These are phyloP conservation scores for Erysimum pusillum DNA, from an alignment of 441 rosid species.

Conservation along the genomic window DNA sequence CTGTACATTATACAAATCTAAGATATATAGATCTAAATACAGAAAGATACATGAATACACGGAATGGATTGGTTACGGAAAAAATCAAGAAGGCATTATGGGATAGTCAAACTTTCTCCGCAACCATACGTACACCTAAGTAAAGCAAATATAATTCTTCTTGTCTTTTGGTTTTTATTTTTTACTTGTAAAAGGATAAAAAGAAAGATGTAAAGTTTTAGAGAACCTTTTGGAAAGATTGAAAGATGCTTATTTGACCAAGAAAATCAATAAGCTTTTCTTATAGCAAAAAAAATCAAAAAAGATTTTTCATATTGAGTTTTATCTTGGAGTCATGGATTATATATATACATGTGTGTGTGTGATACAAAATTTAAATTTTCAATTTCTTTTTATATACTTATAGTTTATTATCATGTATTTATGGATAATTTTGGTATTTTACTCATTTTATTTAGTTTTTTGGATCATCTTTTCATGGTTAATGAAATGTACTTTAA, in stretches of 20 bases:
- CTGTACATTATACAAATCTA: constrained; percentile 3
- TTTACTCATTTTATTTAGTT: neutral
- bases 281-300: neutral
- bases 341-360: too few species aligned
- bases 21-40: neutral
- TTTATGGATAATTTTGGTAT: neutral
- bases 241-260: constrained; percentile 40
- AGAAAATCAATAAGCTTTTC: constrained; percentile 16
- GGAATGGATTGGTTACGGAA: constrained; percentile 1
- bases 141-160: constrained; percentile 35
- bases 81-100: constrained; percentile 33
- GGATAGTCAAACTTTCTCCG: constrained; percentile 39
- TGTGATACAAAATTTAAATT: neutral
- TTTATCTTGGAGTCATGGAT: neutral
- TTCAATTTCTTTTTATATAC: neutral
- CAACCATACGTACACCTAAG: constrained; percentile 22
- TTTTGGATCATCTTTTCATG: neutral
- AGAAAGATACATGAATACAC: neutral
- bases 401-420: neutral
- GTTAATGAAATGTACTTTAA: neutral
- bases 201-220: constrained; percentile 20
- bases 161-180: neutral
- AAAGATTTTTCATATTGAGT: neutral
- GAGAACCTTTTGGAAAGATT: constrained; percentile 19
- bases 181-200: constrained; percentile 23